A percentile compares a stretch with the other conserved stretches of the same genome.
These are phyloP conservation scores for Rhododendron henanense DNA, from an alignment of 148 eudicot species.

Conservation along the genomic window DNA sequence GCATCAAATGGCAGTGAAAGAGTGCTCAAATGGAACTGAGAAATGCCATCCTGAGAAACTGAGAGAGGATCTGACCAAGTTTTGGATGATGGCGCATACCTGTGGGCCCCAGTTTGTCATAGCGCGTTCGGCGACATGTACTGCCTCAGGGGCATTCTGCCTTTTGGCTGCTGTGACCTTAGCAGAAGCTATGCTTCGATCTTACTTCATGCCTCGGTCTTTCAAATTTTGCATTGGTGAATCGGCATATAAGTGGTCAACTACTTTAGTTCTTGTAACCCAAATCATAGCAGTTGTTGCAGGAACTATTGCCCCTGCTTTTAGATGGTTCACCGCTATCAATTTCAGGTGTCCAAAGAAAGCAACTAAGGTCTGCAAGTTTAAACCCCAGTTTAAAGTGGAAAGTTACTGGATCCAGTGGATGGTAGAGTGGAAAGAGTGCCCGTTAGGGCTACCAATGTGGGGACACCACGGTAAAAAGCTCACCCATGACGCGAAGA, in stretches of 20 bases:
- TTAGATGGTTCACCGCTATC: conserved; percentile 38
- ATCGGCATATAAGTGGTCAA: conserved; percentile 47
- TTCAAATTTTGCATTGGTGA: conserved; percentile 39
- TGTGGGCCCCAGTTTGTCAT: conserved; percentile 48
- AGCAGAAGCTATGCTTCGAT: conserved; percentile 30
- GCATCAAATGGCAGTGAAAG: conserved; percentile 23
- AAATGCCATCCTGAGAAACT: conserved; percentile 14
- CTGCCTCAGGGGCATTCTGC: conserved; percentile 49
- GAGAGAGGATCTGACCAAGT: conserved; percentile 29
- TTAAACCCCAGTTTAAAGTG: conserved; percentile 18
- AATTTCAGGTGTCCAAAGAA: conserved; percentile 36
- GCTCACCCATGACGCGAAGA: conserved; percentile 23
- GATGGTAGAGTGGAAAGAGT: conserved; percentile 29
- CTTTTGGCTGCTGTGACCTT: conserved; percentile 30
- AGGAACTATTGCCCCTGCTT: conserved; percentile 47
- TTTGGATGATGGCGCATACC: conserved; percentile 60
- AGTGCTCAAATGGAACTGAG: conserved; percentile 11
- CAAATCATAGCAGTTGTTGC: conserved; percentile 40
- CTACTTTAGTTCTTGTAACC: conserved; percentile 29
- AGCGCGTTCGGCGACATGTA: conserved; percentile 45
- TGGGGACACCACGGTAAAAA: conserved; percentile 29
- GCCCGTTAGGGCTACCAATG: conserved; percentile 21
- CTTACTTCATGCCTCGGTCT: conserved; percentile 30
- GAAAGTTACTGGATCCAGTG: conserved; percentile 38
- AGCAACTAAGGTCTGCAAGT: conserved; percentile 2